Base-by-base conservation (phyloP, 78 protist genomes). In the Emiliania huxleyi region DNA sequence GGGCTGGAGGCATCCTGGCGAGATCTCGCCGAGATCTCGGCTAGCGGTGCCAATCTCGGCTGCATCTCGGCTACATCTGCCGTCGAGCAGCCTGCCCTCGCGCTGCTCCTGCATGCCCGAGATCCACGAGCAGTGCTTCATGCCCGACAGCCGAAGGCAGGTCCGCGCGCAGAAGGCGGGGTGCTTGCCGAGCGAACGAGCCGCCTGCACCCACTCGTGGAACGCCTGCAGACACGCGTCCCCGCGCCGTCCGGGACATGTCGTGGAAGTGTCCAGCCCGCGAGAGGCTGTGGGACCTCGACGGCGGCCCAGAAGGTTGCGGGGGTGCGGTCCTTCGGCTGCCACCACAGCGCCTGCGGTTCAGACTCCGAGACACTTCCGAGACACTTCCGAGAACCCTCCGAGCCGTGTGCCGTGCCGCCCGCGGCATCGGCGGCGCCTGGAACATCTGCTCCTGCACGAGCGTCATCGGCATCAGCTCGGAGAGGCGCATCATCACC, bases 41-140 rank as follows among this genome's bases (percentile, higher is more conserved):
- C n/a, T n/a, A n/a, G n/a, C n/a, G n/a, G n/a, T n/a, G n/a, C n/a
- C n/a, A n/a, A n/a, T n/a, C n/a, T n/a, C n/a, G n/a, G n/a, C n/a
- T n/a, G n/a, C n/a, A n/a, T n/a, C n/a, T n/a, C n/a, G n/a, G n/a
- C n/a, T n/a, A n/a, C n/a, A n/a, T n/a, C n/a, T n/a, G n/a, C 85
- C 85, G n/a, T 35, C 85, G 35, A 77, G 46, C 46, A 77, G 46
- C 46, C n/a, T 37, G 48, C 85, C 85, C 46, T 37, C 85, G 33
- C 37, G 18, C 46, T 77, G 85, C 85, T 77, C 46, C 29, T 77
- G 85, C 85, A 77, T 15, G 46, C 85, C 85, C 35, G 37, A 23
- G 85, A 77, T 77, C 85, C 85, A 77, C n/a, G 85, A 77, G 85
- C 85, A 77, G 85, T 77, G 85, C 85, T 40, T 37, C 85, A 40